Conservation (phyloP, 345 rosid genomes). For the Sonneratia alba region DNA sequence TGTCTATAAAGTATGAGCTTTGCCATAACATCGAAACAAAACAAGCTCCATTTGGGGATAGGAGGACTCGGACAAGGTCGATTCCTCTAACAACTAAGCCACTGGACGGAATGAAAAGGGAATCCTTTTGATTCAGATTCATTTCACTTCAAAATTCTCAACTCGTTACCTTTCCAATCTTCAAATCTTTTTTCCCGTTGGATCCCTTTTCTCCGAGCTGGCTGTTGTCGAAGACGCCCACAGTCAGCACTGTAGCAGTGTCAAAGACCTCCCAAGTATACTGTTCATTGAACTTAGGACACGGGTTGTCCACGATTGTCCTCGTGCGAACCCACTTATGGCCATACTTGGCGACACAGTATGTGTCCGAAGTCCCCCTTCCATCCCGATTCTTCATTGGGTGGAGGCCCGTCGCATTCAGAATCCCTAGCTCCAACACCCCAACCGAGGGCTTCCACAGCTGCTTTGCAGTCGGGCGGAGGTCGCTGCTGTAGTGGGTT, state of each 20-base stretch:
- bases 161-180: slow-evolving; percentile 58
- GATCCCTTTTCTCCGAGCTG: slow-evolving; percentile 62
- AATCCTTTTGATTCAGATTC: not conserved
- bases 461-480: slow-evolving; percentile 87
- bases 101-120: too few relatives aligned
- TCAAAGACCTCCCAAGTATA: slow-evolving; percentile 97
- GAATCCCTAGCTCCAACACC: slow-evolving; percentile 76
- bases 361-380: slow-evolving; percentile 80
- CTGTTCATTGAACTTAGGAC: slow-evolving; percentile 88
- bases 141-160: not conserved
- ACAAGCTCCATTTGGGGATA: too few relatives aligned
- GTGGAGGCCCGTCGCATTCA: slow-evolving; percentile 76
- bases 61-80: too few relatives aligned
- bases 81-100: too few relatives aligned
- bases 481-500: slow-evolving; percentile 93
- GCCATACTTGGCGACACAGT: slow-evolving; percentile 93
- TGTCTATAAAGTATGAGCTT: not conserved
- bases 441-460: slow-evolving; percentile 88
- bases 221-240: slow-evolving; percentile 88
- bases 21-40: too few relatives aligned
- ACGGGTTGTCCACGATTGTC: slow-evolving; percentile 72
- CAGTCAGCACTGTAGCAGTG: slow-evolving; percentile 83
- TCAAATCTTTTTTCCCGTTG: slow-evolving; percentile 46
- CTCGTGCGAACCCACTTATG: slow-evolving; percentile 95
- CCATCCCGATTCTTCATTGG: slow-evolving; percentile 94